A percentile compares a stretch with the other conserved stretches of the same genome.
phyloP scores from a whole-genome alignment of 257 asterid genomes.

The Solanum gracilifrons region DNA sequence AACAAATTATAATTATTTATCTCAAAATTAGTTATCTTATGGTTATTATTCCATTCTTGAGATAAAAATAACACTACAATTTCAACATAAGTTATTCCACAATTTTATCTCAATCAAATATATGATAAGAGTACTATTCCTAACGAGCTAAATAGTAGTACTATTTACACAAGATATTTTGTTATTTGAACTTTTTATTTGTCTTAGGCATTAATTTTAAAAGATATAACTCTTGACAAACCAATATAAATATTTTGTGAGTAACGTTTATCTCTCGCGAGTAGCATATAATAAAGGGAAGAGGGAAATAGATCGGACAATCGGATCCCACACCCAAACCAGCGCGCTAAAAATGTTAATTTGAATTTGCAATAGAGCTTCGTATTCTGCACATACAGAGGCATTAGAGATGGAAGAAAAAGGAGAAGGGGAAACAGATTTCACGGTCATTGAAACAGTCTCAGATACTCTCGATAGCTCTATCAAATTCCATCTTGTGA shows the following conservation, averaged over 20 bases:
- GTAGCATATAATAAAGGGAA: neutral
- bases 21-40: neutral
- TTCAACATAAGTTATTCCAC: neutral
- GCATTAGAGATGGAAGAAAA: constrained; percentile 24
- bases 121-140: neutral
- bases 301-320: neutral
- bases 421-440: constrained; percentile 43
- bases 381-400: neutral
- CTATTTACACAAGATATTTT: neutral
- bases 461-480: constrained; percentile 45
- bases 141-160: no score
- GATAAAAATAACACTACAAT: neutral
- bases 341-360: constrained; percentile 6
- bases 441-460: constrained; percentile 30
- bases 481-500: constrained; percentile 58
- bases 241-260: neutral
- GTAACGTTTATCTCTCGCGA: neutral
- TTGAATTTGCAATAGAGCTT: neutral
- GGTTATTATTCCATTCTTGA: neutral
- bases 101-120: neutral
- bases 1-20: neutral
- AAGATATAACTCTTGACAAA: neutral
- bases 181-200: neutral
- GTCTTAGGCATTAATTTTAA: neutral
- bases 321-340: neutral